Conservation (phyloP, 331 rosid species). For the Stylosanthes scabra region DNA sequence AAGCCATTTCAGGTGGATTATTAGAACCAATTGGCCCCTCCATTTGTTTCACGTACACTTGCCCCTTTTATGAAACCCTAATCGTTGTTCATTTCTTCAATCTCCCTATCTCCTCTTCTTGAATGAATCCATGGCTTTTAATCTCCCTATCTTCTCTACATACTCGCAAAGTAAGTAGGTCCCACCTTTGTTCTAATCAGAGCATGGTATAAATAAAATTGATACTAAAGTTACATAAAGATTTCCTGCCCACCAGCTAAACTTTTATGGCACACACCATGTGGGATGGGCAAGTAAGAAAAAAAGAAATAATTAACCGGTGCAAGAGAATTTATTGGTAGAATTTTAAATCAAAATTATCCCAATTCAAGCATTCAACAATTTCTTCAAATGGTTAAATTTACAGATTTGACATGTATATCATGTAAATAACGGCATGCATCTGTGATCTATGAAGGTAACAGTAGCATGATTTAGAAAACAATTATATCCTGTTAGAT, state of each 20-base stretch:
- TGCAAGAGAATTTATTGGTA: not conserved
- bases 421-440: not conserved
- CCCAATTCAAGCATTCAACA: not conserved
- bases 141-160: too few species aligned
- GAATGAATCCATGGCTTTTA: too few species aligned
- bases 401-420: not conserved
- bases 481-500: not conserved
- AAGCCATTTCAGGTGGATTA: too few species aligned
- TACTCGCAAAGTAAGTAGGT: not conserved
- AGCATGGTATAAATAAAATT: conserved; percentile 9
- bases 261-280: not conserved
- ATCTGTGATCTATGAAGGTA: not conserved
- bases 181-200: not conserved
- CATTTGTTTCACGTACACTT: too few species aligned
- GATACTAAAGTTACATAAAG: not conserved
- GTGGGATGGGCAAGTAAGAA: not conserved
- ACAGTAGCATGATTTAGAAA: not conserved
- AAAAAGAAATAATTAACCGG: not conserved
- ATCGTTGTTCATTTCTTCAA: too few species aligned
- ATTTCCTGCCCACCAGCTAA: not conserved
- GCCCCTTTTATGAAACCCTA: too few species aligned
- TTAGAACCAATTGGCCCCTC: too few species aligned
- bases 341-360: not conserved
- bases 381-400: not conserved
- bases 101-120: too few species aligned